phyloP scores from a whole-genome alignment of 2,329 filamentous ascomycete species.

The Trichoderma guizhouense region DNA sequence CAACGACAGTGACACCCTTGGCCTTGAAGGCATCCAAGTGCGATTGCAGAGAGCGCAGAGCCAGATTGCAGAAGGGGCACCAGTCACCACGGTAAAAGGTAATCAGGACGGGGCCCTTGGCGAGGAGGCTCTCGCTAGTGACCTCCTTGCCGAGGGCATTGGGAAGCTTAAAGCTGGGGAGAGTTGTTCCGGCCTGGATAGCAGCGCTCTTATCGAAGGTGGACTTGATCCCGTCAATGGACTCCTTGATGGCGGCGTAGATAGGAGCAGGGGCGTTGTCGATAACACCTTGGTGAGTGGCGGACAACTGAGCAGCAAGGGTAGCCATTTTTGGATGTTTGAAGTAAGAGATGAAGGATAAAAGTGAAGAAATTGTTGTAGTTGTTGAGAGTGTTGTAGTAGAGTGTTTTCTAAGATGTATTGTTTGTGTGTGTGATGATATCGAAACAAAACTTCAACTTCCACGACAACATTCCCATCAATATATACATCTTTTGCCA shows the following conservation, averaged over 20 bases:
- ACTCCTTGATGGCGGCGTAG: background rate
- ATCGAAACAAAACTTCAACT: background rate
- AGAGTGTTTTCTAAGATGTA: background rate
- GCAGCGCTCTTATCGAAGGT: background rate
- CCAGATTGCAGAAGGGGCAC: conserved; percentile 6
- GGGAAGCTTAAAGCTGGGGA: background rate
- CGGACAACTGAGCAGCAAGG: background rate
- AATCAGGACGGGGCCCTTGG: conserved; percentile 4
- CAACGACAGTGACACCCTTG: background rate
- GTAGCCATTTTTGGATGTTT: background rate
- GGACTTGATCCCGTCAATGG: background rate
- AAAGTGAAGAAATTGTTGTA: background rate
- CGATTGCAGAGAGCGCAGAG: background rate
- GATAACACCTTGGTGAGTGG: background rate
- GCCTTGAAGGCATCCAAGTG: background rate
- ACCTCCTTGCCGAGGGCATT: background rate
- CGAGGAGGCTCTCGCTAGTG: background rate
- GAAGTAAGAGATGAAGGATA: background rate
- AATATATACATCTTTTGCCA: background rate
- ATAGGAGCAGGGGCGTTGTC: background rate
- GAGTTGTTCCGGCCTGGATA: background rate
- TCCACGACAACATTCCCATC: background rate
- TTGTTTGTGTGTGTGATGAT: background rate
- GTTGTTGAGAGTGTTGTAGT: background rate
- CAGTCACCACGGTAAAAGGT: conserved; percentile 8